Evolutionary conservation across 2,329 filamentous ascomycete genomes (phyloP).

Genomic region (Pseudonectria buxi): DNA sequence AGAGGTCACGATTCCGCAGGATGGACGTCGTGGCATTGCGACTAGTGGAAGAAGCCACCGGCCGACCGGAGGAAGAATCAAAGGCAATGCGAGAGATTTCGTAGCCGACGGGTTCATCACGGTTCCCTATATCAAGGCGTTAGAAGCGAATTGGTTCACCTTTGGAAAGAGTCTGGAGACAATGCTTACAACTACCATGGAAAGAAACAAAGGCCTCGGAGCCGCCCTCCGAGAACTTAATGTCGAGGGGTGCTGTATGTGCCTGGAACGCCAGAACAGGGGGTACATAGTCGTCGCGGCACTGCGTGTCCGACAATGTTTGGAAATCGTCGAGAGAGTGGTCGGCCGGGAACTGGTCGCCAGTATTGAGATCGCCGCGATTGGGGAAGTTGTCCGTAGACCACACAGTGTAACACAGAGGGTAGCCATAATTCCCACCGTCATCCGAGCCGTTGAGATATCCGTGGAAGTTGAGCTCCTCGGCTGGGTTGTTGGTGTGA

Average conservation of each 20-base stretch:
- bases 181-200: constrained; percentile 59
- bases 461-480: constrained; percentile 69
- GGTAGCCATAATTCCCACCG: constrained; percentile 62
- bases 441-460: constrained; percentile 36
- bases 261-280: constrained; percentile 54
- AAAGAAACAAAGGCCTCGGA: constrained; percentile 60
- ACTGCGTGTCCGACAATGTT: constrained; percentile 37
- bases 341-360: constrained; percentile 41
- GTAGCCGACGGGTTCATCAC: constrained; percentile 39
- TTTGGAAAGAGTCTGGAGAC: too few species aligned
- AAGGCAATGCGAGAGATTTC: constrained; percentile 37
- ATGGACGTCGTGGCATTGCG: constrained; percentile 44
- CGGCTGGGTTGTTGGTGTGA: constrained; percentile 62
- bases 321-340: constrained; percentile 21
- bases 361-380: constrained; percentile 34
- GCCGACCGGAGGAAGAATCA: constrained; percentile 30
- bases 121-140: constrained; percentile 29
- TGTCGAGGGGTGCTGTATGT: constrained; percentile 65
- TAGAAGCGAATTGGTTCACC: neutral
- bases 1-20: constrained; percentile 47
- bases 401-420: constrained; percentile 63
- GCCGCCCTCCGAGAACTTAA: constrained; percentile 56
- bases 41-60: constrained; percentile 33
- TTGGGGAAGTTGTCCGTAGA: constrained; percentile 39
- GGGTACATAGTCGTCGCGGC: constrained; percentile 34